Evolutionary conservation across 2,329 filamentous ascomycete species (phyloP).

Genomic region (Aspergillus cejpii): DNA sequence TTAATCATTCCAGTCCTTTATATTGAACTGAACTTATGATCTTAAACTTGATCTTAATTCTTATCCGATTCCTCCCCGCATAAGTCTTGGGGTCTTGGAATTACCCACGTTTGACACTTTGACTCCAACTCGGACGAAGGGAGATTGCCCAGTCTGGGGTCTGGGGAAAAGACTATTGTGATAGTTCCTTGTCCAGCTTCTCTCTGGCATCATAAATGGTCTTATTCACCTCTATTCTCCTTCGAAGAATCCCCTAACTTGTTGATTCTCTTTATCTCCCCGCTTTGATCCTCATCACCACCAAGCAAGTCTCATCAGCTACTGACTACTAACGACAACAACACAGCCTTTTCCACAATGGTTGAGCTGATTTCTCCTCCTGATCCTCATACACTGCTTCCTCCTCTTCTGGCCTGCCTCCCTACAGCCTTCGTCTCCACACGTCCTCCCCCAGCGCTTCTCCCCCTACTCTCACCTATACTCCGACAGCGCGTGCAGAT

Average conservation of each 20-base stretch:
- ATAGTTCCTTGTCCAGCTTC: too few species aligned
- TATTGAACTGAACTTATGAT: too few species aligned
- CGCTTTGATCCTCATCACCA: not conserved
- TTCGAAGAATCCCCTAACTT: not conserved
- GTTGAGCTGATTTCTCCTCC: slow-evolving; percentile 51
- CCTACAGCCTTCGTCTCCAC: slow-evolving; percentile 55
- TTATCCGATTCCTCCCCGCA: too few species aligned
- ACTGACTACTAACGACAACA: too few species aligned
- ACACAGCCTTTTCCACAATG: slow-evolving; percentile 32
- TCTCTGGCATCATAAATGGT: not conserved
- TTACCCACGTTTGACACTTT: too few species aligned
- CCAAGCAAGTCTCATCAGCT: too few species aligned
- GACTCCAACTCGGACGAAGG: too few species aligned
- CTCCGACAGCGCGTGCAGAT: slow-evolving; percentile 57
- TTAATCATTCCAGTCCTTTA: too few species aligned
- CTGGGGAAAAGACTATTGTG: too few species aligned
- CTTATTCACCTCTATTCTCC: not conserved
- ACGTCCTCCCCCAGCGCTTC: slow-evolving; percentile 53
- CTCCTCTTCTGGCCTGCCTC: slow-evolving; percentile 58
- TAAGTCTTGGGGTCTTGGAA: too few species aligned
- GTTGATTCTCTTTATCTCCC: not conserved
- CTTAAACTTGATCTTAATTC: too few species aligned
- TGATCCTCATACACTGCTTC: slow-evolving; percentile 51
- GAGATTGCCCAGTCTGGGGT: too few species aligned
- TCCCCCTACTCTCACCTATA: slow-evolving; percentile 57